Conservation (phyloP, 2,329 filamentous ascomycete genomes). For the Apiospora marii region DNA sequence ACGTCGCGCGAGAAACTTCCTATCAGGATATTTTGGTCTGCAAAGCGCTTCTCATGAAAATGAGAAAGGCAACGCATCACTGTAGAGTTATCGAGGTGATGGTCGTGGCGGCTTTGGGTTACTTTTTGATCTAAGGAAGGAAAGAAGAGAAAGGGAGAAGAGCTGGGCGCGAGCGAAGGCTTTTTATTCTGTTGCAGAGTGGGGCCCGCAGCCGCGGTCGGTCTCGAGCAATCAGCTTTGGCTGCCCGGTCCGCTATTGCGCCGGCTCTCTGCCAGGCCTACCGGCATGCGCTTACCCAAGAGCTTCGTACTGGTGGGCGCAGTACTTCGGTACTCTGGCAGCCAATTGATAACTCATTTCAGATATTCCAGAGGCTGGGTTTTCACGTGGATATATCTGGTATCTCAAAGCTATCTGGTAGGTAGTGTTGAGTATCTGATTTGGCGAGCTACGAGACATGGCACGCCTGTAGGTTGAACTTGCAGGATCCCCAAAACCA, state of each 20-base stretch:
- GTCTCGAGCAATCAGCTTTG: conserved; percentile 18
- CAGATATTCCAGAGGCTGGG: not conserved
- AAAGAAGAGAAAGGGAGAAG: conserved; percentile 47
- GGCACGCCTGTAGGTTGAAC: not conserved
- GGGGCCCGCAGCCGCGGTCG: not conserved
- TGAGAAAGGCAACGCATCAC: conserved; percentile 69
- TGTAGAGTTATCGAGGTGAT: conserved; percentile 62
- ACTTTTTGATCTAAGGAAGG: conserved; percentile 69
- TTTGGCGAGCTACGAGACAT: not conserved
- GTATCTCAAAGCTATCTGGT: too few species aligned
- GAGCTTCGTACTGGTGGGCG: conserved; percentile 12
- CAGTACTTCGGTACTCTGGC: not conserved
- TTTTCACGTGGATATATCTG: not conserved
- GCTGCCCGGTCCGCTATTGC: not conserved
- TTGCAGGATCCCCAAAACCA: not conserved
- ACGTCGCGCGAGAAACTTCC: conserved; percentile 65
- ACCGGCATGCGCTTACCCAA: not conserved
- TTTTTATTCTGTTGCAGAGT: conserved; percentile 7
- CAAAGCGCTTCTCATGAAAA: conserved; percentile 58
- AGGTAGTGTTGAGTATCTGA: not conserved
- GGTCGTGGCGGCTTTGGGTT: conserved; percentile 70
- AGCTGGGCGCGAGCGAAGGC: not conserved
- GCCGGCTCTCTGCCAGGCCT: not conserved
- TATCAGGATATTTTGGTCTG: conserved; percentile 68
- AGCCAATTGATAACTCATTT: not conserved